Percentiles rank a stretch among this genome's conserved stretches.
These are phyloP conservation scores for Sungouiella thailandica DNA, from an alignment of 805 yeast species.

Conservation along the genomic window DNA sequence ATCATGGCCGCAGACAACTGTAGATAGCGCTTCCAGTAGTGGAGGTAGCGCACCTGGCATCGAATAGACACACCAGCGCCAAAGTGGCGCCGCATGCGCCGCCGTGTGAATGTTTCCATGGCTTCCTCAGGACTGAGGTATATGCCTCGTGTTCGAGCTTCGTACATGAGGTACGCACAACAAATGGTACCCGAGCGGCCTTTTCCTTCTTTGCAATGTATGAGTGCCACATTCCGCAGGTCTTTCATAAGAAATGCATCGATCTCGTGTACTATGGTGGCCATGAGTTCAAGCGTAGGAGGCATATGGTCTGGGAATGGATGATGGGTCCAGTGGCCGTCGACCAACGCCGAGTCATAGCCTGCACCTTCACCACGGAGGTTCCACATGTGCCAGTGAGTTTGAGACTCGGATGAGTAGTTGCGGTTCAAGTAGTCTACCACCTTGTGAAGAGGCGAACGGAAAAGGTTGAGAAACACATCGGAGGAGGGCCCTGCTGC, in stretches of 20 bases:
- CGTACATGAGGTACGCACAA: conserved; percentile 63
- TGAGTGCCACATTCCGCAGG: conserved; percentile 49
- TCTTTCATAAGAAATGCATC: conserved; percentile 32
- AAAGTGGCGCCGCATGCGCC: conserved; percentile 52
- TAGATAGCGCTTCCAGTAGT: conserved; percentile 41
- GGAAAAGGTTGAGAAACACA: conserved; percentile 39
- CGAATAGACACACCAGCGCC: conserved; percentile 67
- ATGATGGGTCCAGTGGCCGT: conserved; percentile 14
- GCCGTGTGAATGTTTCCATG: conserved; percentile 44
- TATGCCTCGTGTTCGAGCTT: conserved; percentile 9
- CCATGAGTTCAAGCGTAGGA: conserved; percentile 55
- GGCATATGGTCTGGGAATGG: conserved; percentile 81
- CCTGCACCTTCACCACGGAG: conserved; percentile 55
- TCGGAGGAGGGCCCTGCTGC: conserved; percentile 67
- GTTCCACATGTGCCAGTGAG: conserved; percentile 71
- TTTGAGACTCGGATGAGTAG: conserved; percentile 41
- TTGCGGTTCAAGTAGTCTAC: conserved; percentile 41
- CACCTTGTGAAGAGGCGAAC: conserved; percentile 39
- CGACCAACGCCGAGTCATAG: conserved; percentile 10
- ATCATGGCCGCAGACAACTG: conserved; percentile 3
- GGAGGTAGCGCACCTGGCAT: conserved; percentile 64
- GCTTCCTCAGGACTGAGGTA: conserved; percentile 39
- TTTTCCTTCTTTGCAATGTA: conserved; percentile 90
- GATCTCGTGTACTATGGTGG: conserved; percentile 42
- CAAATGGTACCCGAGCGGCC: conserved; percentile 83